Evolutionary conservation across 805 yeast species (phyloP), one percentile per base, ranked within the genome.

Genomic region (Hanseniaspora clermontiae): DNA sequence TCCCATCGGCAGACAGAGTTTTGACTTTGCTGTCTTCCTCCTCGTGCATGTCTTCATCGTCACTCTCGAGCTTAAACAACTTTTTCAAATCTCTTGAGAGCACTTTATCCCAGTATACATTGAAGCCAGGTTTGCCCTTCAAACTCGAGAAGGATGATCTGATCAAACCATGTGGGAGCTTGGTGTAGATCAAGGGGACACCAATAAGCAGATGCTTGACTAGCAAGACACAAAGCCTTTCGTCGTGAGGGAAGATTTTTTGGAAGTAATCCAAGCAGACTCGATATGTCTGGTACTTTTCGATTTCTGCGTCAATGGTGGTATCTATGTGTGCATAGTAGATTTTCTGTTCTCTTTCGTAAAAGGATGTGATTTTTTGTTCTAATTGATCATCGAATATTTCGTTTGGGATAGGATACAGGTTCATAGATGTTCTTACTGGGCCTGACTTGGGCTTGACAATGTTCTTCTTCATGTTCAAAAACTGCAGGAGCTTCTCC

Each of bases 41-140:
- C 14, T 39, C 48, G 31, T 20, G n/a, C 31, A 42, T 20, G 10
- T 17, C 39, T 32, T 46, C 49, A 46, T 46, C 49, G 11, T 46
- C 49, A 8, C 36, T 43, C 10, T 32, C 48, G n/a, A 46, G 39
- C 29, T 46, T 46, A 39, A 46, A 46, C 8, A 46, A 11, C 11
- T 31, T 31, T 10, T 46, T 46, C 36, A 46, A 31, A 29, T 46
- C 39, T 19, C 20, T 46, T 1, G 32, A 19, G 5, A 52, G n/a
- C 40, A 52, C 38, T 17, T 36, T 46, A 27, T 52, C 57, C 57
- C 57, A 52, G n/a, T 52, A 52, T 19, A 32, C 51, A 38, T 37
- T 45, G 47, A 52, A 52, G 1, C 51, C 57, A 7, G 49, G 51
- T 5, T 45, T 42, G 11, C 32, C 40, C 34, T 52, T 52, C 4